Conservation (phyloP, 208 protist species). For the Tritrichomonas foetus region DNA sequence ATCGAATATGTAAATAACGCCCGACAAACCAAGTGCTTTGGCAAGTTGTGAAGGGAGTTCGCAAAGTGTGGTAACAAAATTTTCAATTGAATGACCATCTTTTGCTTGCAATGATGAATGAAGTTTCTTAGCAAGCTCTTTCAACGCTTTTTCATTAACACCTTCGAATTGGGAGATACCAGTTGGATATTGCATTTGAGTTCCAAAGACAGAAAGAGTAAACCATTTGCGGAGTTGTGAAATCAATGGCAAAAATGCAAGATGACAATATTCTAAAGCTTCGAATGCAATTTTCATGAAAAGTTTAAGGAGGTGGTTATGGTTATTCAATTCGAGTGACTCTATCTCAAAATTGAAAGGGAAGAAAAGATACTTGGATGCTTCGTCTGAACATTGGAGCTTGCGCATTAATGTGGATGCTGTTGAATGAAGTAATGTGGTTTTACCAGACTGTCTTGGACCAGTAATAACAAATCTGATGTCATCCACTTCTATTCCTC, state of each 20-base stretch:
- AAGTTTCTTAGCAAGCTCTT: background rate
- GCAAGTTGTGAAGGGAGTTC: background rate
- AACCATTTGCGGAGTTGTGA: background rate
- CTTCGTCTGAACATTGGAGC: background rate
- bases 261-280: background rate
- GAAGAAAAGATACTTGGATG: background rate
- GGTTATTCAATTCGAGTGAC: background rate
- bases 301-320: background rate
- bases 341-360: background rate
- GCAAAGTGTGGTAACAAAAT: background rate
- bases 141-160: background rate
- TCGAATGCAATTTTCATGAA: background rate
- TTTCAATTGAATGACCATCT: background rate
- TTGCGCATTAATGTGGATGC: background rate
- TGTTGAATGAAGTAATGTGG: background rate
- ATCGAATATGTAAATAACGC: background rate
- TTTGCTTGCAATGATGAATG: background rate
- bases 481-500: too few relatives aligned
- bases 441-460: background rate
- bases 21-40: background rate
- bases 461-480: background rate
- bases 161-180: background rate
- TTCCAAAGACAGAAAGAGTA: too few relatives aligned
- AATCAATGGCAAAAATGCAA: background rate
- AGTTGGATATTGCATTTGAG: background rate